Conservation (phyloP, 306 rosid genomes). For the Mimosa bimucronata region DNA sequence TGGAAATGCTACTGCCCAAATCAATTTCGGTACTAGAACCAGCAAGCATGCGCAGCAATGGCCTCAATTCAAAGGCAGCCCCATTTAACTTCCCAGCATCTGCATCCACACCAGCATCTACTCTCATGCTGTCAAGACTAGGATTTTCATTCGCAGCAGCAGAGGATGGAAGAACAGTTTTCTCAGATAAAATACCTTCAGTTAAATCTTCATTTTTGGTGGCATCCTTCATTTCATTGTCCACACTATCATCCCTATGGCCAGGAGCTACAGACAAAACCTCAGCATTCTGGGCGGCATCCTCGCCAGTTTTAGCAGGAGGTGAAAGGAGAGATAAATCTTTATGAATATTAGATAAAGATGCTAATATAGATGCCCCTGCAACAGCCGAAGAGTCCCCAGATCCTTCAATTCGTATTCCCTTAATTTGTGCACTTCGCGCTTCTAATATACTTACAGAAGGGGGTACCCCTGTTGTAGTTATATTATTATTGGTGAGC, state of each 20-base stretch:
- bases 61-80: constrained; percentile 54
- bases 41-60: constrained; percentile 64
- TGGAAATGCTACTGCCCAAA: constrained; percentile 65
- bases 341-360: constrained; percentile 70
- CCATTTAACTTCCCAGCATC: constrained; percentile 62
- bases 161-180: constrained; percentile 53
- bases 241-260: constrained; percentile 53
- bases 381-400: constrained; percentile 91
- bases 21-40: constrained; percentile 66
- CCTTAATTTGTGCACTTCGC: constrained; percentile 71
- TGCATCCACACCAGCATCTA: constrained; percentile 52
- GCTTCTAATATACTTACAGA: constrained; percentile 83
- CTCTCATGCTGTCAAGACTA: constrained; percentile 50
- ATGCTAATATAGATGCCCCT: constrained; percentile 86
- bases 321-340: constrained; percentile 69
- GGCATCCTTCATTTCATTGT: constrained; percentile 61
- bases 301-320: constrained; percentile 59
- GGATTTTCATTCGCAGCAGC: constrained; percentile 57
- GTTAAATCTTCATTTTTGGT: constrained; percentile 45
- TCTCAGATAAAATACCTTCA: constrained; percentile 55
- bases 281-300: constrained; percentile 58
- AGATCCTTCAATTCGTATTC: constrained; percentile 78
- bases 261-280: constrained; percentile 57
- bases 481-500: constrained; percentile 56
- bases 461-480: constrained; percentile 59